Conservation (phyloP, 306 rosid species). For the Prosopis cineraria region DNA sequence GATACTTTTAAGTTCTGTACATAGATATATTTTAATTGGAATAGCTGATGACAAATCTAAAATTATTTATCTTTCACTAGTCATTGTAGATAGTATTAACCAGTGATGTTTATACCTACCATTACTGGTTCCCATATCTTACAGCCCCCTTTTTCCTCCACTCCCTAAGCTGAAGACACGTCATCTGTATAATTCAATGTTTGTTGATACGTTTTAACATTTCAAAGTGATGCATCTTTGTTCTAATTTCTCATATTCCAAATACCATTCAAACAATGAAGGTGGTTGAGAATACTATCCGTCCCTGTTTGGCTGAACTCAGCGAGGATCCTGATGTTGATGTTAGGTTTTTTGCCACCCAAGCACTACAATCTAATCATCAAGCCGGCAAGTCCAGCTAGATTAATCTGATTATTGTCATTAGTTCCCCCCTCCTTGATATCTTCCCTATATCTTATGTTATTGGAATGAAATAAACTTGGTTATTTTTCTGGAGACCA, state of each 20-base stretch:
- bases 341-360: conserved; percentile 90
- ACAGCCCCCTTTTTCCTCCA: too few species aligned
- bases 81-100: not conserved
- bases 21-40: too few species aligned
- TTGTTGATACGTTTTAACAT: not conserved
- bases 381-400: conserved; percentile 82
- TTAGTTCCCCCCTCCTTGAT: conserved; percentile 18
- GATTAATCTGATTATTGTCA: conserved; percentile 38
- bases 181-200: not conserved
- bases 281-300: conserved; percentile 90
- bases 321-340: conserved; percentile 98
- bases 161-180: not conserved
- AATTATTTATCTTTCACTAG: too few species aligned
- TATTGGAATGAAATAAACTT: conserved; percentile 33
- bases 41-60: too few species aligned
- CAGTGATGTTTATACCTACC: not conserved
- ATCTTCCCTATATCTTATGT: conserved; percentile 28
- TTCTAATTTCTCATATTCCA: conserved; percentile 19
- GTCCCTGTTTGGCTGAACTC: conserved; percentile 88
- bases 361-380: conserved; percentile 80
- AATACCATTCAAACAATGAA: conserved; percentile 46
- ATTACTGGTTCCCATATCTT: not conserved
- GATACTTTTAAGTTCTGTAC: too few species aligned
- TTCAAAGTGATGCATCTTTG: not conserved
- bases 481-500: conserved; percentile 34